Evolutionary conservation across 2,329 filamentous ascomycete genomes (phyloP).

Genomic region (Didymella sp.): DNA sequence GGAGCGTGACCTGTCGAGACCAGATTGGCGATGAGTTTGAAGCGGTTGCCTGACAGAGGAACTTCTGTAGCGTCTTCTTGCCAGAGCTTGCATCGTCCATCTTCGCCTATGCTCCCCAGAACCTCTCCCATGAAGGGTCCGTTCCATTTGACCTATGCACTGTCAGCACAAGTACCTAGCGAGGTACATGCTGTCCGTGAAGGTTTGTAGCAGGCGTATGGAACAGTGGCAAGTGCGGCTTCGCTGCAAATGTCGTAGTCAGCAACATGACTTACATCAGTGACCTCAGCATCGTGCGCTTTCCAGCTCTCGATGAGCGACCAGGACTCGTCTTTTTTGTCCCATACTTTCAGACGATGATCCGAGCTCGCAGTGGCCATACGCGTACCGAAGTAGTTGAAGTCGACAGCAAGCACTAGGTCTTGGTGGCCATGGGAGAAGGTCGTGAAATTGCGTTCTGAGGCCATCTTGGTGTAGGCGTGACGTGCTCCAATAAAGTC

Average conservation of each 20-base stretch:
- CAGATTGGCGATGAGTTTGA: constrained; percentile 72
- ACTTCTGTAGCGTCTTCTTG: constrained; percentile 85
- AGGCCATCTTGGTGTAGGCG: constrained; percentile 46
- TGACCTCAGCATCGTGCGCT: constrained; percentile 87
- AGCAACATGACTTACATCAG: constrained; percentile 68
- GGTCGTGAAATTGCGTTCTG: constrained; percentile 57
- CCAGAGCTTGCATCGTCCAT: constrained; percentile 91
- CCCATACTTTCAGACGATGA: constrained; percentile 91
- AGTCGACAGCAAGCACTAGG: constrained; percentile 82
- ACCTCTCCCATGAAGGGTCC: constrained; percentile 88
- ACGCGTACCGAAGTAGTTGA: constrained; percentile 91
- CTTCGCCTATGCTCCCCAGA: constrained; percentile 85
- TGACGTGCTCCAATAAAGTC: constrained; percentile 39
- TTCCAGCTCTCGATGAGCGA: constrained; percentile 84
- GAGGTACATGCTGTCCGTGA: neutral
- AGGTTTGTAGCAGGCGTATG: neutral
- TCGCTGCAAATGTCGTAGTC: neutral
- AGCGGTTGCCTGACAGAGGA: constrained; percentile 76
- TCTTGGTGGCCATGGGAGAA: constrained; percentile 79
- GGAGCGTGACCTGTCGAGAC: constrained; percentile 72
- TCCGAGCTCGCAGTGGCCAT: constrained; percentile 92
- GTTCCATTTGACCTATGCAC: constrained; percentile 82
- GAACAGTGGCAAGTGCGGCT: neutral
- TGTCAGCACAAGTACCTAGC: constrained; percentile 26
- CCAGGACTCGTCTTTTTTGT: constrained; percentile 79